Percentiles rank a stretch among this genome's conserved stretches.
Evolutionary conservation across 306 rosid genomes (phyloP).

Genomic region (Pyrus betulifolia): DNA sequence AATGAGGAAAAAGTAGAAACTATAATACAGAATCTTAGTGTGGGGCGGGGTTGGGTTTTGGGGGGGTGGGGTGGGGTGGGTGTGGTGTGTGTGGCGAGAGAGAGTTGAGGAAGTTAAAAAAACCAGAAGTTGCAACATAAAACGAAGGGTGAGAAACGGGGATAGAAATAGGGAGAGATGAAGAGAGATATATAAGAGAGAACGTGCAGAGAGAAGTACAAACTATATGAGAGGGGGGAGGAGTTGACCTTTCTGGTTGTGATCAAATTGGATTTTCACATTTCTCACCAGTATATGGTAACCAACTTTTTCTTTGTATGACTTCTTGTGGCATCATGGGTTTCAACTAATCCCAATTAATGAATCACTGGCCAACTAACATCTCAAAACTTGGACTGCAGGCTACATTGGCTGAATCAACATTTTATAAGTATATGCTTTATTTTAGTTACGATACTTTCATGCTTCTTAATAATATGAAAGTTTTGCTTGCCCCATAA

Average conservation of each 20-base stretch:
- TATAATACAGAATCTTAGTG: conserved; percentile 38
- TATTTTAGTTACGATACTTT: too few species aligned
- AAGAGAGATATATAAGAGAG: conserved; percentile 14
- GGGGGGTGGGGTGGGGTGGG: too few species aligned
- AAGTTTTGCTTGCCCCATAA: not conserved
- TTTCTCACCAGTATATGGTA: not conserved
- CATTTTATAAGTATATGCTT: too few species aligned
- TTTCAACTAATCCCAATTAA: not conserved
- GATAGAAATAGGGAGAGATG: not conserved
- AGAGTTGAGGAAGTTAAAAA: conserved; percentile 31
- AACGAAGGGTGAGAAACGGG: conserved; percentile 7
- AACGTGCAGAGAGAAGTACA: conserved; percentile 29
- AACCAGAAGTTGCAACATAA: conserved; percentile 37
- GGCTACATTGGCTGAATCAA: not conserved
- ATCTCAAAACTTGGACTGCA: not conserved
- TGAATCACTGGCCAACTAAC: not conserved
- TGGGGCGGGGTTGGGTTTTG: conserved; percentile 27
- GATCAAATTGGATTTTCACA: conserved; percentile 23
- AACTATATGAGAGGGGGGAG: not conserved
- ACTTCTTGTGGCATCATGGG: not conserved
- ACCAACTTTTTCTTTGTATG: conserved; percentile 10
- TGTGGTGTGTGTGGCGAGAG: not conserved
- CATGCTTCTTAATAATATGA: too few species aligned
- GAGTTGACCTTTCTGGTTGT: conserved; percentile 57
- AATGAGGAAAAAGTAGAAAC: conserved; percentile 20